These are phyloP conservation scores for Byssothecium circinans DNA, from an alignment of 2,329 filamentous ascomycete species.

Conservation along the genomic window DNA sequence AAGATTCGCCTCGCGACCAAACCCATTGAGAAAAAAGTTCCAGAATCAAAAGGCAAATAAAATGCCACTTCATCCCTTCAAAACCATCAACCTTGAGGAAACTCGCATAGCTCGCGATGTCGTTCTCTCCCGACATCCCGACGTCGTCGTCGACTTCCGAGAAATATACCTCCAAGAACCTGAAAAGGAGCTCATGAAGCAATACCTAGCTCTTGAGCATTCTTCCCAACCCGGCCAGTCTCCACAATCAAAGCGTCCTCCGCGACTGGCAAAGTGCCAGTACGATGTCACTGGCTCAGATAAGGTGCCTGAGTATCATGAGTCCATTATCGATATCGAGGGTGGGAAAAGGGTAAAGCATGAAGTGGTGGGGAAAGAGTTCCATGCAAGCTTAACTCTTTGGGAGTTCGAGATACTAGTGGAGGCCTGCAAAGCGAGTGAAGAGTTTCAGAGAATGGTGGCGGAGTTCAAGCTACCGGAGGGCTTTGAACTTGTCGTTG, in stretches of 20 bases:
- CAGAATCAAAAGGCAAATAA: neutral
- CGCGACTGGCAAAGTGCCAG: conserved; percentile 55
- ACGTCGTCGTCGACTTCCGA: conserved; percentile 48
- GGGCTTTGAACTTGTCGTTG: conserved; percentile 58
- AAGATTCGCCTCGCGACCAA: neutral
- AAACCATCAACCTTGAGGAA: conserved; percentile 59
- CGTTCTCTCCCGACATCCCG: conserved; percentile 47
- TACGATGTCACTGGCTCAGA: conserved; percentile 60
- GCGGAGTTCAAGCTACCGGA: conserved; percentile 57
- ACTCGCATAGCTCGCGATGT: conserved; percentile 55
- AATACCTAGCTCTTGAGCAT: conserved; percentile 54
- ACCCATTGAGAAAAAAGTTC: too few species aligned
- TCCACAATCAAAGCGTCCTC: conserved; percentile 48
- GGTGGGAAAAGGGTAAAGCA: conserved; percentile 47
- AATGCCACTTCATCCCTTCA: conserved; percentile 55
- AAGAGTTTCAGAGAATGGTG: conserved; percentile 55
- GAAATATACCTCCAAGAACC: conserved; percentile 57
- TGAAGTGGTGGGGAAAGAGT: conserved; percentile 51
- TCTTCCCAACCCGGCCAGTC: conserved; percentile 38
- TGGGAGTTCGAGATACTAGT: conserved; percentile 40
- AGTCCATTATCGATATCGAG: conserved; percentile 56
- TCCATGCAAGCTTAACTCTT: conserved; percentile 53
- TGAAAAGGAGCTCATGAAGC: conserved; percentile 51
- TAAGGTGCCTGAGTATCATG: conserved; percentile 57
- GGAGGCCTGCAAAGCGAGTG: conserved; percentile 55